A percentile compares a stretch with the other conserved stretches of the same genome.
phyloP scores from a whole-genome alignment of 1,139 yeast genomes.

The Debaryomyces fabryi region DNA sequence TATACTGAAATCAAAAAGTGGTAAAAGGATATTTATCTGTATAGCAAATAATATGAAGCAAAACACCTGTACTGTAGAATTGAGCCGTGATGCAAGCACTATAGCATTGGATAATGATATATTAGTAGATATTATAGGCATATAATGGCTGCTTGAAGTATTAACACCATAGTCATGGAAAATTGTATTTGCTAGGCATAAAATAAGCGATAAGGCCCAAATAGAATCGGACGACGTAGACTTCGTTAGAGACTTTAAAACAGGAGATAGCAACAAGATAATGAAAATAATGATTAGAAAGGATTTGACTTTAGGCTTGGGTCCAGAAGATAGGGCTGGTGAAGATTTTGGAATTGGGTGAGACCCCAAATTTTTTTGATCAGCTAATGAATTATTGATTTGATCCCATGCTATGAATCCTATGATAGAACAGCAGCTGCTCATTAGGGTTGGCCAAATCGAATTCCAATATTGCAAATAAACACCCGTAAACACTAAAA shows the following conservation, averaged over 20 bases:
- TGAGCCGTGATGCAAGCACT: constrained; percentile 82
- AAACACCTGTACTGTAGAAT: constrained; percentile 75
- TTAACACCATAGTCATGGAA: constrained; percentile 67
- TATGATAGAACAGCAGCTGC: constrained; percentile 26
- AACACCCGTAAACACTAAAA: constrained; percentile 62
- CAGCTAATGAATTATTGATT: neutral
- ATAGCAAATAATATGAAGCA: constrained; percentile 77
- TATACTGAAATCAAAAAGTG: constrained; percentile 66
- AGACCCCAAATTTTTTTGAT: neutral
- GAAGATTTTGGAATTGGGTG: neutral
- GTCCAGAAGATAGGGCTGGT: constrained; percentile 2
- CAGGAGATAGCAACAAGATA: constrained; percentile 81
- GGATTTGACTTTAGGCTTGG: constrained; percentile 50
- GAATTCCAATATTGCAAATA: constrained; percentile 52
- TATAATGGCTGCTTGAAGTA: constrained; percentile 31
- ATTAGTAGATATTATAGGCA: constrained; percentile 78
- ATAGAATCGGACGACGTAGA: constrained; percentile 93
- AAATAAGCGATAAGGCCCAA: constrained; percentile 87
- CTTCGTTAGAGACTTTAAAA: constrained; percentile 80
- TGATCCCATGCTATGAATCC: constrained; percentile 28
- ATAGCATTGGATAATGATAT: constrained; percentile 84
- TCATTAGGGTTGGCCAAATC: constrained; percentile 33
- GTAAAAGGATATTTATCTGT: constrained; percentile 71
- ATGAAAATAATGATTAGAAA: constrained; percentile 69
- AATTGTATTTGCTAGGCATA: constrained; percentile 66